Evolutionary conservation across 345 rosid genomes (phyloP).

Genomic region (Anacardium occidentale): DNA sequence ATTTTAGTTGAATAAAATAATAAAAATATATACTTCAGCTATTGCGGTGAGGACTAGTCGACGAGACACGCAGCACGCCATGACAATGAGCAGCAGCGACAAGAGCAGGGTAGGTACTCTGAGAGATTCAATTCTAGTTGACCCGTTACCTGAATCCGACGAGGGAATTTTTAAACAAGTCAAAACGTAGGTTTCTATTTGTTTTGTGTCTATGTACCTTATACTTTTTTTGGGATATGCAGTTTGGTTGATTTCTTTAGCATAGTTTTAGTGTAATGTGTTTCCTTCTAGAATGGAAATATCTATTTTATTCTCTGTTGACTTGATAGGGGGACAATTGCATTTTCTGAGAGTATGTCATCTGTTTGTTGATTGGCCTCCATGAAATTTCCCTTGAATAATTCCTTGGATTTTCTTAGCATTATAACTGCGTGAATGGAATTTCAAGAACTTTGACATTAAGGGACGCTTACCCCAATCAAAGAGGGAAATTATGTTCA

Average conservation of each 20-base stretch:
- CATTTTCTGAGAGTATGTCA: background rate
- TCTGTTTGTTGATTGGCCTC: conserved; percentile 16
- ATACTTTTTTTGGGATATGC: background rate
- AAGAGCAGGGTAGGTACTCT: conserved; percentile 17
- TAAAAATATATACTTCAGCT: too few species aligned
- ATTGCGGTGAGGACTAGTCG: conserved; percentile 68
- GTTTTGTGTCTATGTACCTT: background rate
- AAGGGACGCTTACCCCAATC: background rate
- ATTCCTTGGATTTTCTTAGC: background rate
- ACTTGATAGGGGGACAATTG: background rate
- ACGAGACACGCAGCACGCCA: conserved; percentile 55
- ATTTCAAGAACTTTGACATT: background rate
- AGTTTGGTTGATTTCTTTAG: background rate
- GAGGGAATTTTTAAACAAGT: conserved; percentile 35
- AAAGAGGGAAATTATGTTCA: background rate
- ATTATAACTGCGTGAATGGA: background rate
- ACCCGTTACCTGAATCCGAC: conserved; percentile 30
- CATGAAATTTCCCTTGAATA: background rate
- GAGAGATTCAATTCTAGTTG: conserved; percentile 23
- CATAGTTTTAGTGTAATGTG: background rate
- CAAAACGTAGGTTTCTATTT: conserved; percentile 8
- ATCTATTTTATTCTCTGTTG: background rate
- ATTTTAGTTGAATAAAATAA: too few species aligned
- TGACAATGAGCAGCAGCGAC: conserved; percentile 36
- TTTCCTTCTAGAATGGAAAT: background rate